Base-by-base conservation (phyloP, 192 early-diverging fungal species). In the Coemansia sp. region DNA sequence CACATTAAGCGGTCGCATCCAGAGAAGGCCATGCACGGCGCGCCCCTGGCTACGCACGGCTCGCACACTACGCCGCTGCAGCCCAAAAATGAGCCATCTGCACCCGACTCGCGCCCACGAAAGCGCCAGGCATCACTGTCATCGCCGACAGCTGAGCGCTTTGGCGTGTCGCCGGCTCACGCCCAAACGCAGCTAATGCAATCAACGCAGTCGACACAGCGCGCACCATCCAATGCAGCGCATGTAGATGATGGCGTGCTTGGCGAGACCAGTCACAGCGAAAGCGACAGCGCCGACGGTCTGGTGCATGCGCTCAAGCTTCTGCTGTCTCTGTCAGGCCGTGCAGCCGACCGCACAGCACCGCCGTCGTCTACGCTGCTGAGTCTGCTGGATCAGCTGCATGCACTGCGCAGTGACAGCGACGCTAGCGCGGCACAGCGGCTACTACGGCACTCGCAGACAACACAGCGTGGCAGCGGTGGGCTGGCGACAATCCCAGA, bases 1-100 rank as follows among this genome's bases (percentile, higher is more conserved):
- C 77, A 80, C 27, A 80, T 80, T 52, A 80, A 80, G 66, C 77
- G 77, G 54, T 72, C 77, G 65, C 77, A 80, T 29, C 77, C 77
- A 2, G 77, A 80, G 39, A 80, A 75, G 72, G 69, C 71, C 5
- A 54, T 67, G n/a, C 68, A 68, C 37, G 72, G 69, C 10, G 77
- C 77, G 5, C 77, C 77, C n/a, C 63, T 80, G 24, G 72, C 65
- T 37, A 80, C 77, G 1, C 77, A 80, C 49, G 71, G 56, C 27
- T 21, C 55, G 17, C 65, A 65, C 14, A 35, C 41, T 45, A 57
- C 66, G 11, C 70, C 66, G 54, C 69, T 54, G 63, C 69, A 61
- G 54, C 65, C 45, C 56, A 71, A 71, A 35, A 21, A 25, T 19
- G 32, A 53, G 19, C 54, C 38, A 35, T 35, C 32, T 35, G 32